phyloP scores from a whole-genome alignment of 352 stramenopile species.

The Phytophthora sansomeana region DNA sequence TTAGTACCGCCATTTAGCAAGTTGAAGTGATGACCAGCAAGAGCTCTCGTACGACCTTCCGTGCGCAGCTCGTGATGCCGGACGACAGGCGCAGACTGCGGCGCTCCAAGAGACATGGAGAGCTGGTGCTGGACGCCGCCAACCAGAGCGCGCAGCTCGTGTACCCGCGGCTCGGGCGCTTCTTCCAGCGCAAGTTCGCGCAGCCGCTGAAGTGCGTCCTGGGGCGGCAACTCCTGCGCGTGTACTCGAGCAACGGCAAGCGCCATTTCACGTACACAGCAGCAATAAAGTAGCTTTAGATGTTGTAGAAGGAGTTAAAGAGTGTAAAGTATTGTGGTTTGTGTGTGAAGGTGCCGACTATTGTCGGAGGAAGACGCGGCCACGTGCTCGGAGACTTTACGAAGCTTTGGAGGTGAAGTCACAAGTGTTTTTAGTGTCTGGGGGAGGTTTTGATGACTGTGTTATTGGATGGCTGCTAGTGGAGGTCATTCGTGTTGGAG shows the following conservation, averaged over 20 bases:
- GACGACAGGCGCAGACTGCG: constrained; percentile 29
- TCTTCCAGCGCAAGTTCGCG: constrained; percentile 59
- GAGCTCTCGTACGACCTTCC: constrained; percentile 18
- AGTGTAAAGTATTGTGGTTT: background rate
- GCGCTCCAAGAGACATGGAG: constrained; percentile 49
- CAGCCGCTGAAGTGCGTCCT: constrained; percentile 62
- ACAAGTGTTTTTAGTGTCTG: background rate
- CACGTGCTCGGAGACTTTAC: constrained; percentile 38
- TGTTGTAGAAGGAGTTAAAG: background rate
- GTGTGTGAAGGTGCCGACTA: constrained; percentile 31
- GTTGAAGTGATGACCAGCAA: constrained; percentile 34
- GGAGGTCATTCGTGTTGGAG: constrained; percentile 41
- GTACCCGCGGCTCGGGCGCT: constrained; percentile 46
- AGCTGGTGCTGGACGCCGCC: constrained; percentile 39
- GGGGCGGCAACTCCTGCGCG: constrained; percentile 47
- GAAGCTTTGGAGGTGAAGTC: constrained; percentile 40
- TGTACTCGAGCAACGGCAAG: constrained; percentile 57
- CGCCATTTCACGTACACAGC: constrained; percentile 48
- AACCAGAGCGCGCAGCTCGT: constrained; percentile 52
- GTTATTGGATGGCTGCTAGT: constrained; percentile 19
- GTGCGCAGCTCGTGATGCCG: constrained; percentile 44
- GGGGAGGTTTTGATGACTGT: background rate
- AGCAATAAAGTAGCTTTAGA: too few species aligned
- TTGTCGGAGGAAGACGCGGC: constrained; percentile 37
- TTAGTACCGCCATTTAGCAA: background rate